Evolutionary conservation across 495 filamentous ascomycete species (phyloP).

Genomic region (Aspergillus conjunctus): DNA sequence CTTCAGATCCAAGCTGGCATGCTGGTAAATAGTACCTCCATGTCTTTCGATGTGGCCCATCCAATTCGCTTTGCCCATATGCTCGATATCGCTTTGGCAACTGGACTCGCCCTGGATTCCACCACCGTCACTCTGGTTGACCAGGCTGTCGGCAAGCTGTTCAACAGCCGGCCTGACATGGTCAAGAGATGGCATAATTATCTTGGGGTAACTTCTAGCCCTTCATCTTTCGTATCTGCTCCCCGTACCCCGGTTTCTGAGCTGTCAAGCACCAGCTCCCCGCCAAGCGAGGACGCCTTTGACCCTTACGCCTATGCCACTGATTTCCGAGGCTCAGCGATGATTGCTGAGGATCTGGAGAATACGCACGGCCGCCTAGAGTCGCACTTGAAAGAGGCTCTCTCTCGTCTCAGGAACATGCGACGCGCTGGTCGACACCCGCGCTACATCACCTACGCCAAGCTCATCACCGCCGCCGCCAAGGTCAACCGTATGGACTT

Average conservation of each 20-base stretch:
- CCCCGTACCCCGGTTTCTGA: conserved; percentile 47
- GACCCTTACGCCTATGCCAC: conserved; percentile 89
- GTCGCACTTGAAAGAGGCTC: conserved; percentile 75
- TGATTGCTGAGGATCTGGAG: conserved; percentile 87
- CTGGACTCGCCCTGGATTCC: conserved; percentile 51
- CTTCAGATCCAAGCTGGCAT: conserved; percentile 67
- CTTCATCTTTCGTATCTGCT: conserved; percentile 35
- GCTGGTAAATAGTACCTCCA: conserved; percentile 47
- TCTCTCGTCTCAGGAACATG: conserved; percentile 85
- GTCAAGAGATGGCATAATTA: conserved; percentile 60
- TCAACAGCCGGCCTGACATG: conserved; percentile 57
- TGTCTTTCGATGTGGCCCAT: conserved; percentile 55
- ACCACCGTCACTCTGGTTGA: conserved; percentile 57
- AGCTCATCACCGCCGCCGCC: conserved; percentile 87
- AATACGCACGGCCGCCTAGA: conserved; percentile 64
- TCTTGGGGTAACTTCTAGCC: conserved; percentile 45
- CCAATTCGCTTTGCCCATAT: conserved; percentile 63
- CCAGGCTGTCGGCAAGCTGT: conserved; percentile 56
- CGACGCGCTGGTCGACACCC: conserved; percentile 89
- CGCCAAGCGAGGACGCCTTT: conserved; percentile 71
- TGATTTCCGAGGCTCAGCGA: conserved; percentile 86
- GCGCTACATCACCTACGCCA: conserved; percentile 92
- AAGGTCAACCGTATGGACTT: conserved; percentile 77
- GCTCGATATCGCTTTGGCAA: conserved; percentile 55
- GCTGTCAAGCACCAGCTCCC: conserved; percentile 38